Base-by-base conservation (phyloP, 2,329 filamentous ascomycete species). In the Amesomyces nigricolor region DNA sequence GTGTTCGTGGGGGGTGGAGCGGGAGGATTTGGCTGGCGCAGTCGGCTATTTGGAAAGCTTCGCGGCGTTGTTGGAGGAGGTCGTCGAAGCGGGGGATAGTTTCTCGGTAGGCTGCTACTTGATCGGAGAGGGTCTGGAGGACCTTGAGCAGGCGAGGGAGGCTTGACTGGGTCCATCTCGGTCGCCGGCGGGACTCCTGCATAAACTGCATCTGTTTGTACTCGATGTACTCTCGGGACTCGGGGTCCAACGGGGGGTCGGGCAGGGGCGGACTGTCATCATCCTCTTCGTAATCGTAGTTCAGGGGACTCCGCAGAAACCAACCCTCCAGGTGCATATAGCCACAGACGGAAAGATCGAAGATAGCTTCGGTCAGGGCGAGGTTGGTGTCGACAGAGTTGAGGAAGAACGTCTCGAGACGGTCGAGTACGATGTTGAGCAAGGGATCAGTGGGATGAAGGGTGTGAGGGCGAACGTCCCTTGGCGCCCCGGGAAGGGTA, bases 341-440 rank as follows among this genome's bases (percentile, higher is more conserved):
- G 5, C 90, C 88, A 63, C 94, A 97, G 0, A 88, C 84, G 10
- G 88, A 88, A 40, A 99, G 76, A 61, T 89, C 87, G 29, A 95
- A 81, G 43, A 97, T 77, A 0, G 88, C 81, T 64, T 95, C 89
- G 0, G 92, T 97, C 1, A 96, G 77, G 0, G 87, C 88, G 3
- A 99, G 74, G 63, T 99, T 99, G 2, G 88, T 91, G 63, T 96
- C 90, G 2, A 97, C 85, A 2, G 90, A 86, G 64, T 99, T 99
- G 5, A 89, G 80, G 63, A 96, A 90, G 66, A 97, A 99, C 0
- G 79, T 85, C 44, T 86, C 80, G 10, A 99, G 71, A 7, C 92
- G 78, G 43, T 87, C 85, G 9, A 88, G 73, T 2, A 88, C 74
- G 8, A 88, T 82, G 67, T 81, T 82, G 46, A 85, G 76, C 37